Conservation (phyloP, 208 protist species). For the Trichomonas vaginalis region DNA sequence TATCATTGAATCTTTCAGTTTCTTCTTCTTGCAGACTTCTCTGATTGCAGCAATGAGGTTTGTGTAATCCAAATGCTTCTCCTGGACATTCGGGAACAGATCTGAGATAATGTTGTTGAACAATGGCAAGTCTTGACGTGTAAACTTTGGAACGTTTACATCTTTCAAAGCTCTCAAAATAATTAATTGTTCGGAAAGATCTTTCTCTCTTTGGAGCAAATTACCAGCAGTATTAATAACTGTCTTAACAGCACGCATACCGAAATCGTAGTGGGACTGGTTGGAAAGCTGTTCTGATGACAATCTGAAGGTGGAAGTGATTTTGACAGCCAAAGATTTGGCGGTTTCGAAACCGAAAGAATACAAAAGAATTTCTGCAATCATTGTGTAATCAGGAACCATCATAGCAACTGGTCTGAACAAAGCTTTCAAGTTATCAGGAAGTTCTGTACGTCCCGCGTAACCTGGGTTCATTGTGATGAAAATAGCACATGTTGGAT, state of each 20-base stretch:
- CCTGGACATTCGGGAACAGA: constrained; percentile 75
- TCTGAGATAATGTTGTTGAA: constrained; percentile 84
- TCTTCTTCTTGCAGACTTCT: background rate
- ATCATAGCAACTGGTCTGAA: constrained; percentile 95
- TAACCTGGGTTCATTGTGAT: constrained; percentile 99
- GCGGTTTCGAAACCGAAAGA: constrained; percentile 69
- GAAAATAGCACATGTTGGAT: constrained; percentile 75
- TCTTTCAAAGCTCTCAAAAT: constrained; percentile 74
- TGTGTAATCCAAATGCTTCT: constrained; percentile 66
- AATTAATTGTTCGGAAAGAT: constrained; percentile 68
- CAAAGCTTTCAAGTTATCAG: constrained; percentile 84
- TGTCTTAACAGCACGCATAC: constrained; percentile 91
- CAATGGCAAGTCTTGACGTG: constrained; percentile 58
- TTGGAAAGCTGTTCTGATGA: constrained; percentile 80
- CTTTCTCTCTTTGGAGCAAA: constrained; percentile 70
- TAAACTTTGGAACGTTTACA: constrained; percentile 88
- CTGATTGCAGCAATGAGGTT: constrained; percentile 51
- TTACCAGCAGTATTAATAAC: constrained; percentile 78
- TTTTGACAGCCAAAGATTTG: constrained; percentile 63
- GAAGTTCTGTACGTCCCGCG: constrained; percentile 87
- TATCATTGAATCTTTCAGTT: constrained; percentile 48
- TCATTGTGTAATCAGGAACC: constrained; percentile 86
- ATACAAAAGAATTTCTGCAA: constrained; percentile 87
- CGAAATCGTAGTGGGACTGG: constrained; percentile 88
- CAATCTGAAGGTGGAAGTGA: constrained; percentile 73